phyloP scores from a whole-genome alignment of 305 asterid species.

The Solanum aculeatissimum region DNA sequence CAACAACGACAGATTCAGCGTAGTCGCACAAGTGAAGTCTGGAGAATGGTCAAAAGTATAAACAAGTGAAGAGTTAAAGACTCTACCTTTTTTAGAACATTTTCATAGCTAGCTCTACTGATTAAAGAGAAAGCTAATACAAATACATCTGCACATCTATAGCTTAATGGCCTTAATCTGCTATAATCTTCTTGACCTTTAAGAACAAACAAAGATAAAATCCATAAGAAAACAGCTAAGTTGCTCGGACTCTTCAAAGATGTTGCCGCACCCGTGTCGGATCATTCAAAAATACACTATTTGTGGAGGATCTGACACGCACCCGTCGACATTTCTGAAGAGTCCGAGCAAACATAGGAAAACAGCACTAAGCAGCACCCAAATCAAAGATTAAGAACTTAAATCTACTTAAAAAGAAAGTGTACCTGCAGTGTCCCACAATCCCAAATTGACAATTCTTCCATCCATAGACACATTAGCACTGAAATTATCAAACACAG shows the following conservation, averaged over 20 bases:
- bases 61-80: background rate
- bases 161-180: slow-evolving; percentile 94
- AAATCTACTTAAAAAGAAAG: background rate
- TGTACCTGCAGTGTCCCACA: slow-evolving; percentile 91
- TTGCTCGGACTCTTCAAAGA: too few species aligned
- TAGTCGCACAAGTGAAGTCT: background rate
- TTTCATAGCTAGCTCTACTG: slow-evolving; percentile 92
- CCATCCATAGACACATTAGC: slow-evolving; percentile 94
- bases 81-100: slow-evolving; percentile 89
- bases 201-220: background rate
- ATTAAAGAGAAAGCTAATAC: slow-evolving; percentile 86
- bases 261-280: too few species aligned
- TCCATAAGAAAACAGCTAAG: background rate
- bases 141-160: slow-evolving; percentile 91
- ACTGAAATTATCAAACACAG: slow-evolving; percentile 82
- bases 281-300: too few species aligned
- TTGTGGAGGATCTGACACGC: too few species aligned
- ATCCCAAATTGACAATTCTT: slow-evolving; percentile 73
- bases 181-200: slow-evolving; percentile 88
- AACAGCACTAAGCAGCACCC: too few species aligned
- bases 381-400: background rate
- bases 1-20: background rate
- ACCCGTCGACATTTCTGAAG: too few species aligned
- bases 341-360: too few species aligned
- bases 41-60: background rate